phyloP scores from a whole-genome alignment of 441 rosid species.

The Euphorbia schlechtendalii region DNA sequence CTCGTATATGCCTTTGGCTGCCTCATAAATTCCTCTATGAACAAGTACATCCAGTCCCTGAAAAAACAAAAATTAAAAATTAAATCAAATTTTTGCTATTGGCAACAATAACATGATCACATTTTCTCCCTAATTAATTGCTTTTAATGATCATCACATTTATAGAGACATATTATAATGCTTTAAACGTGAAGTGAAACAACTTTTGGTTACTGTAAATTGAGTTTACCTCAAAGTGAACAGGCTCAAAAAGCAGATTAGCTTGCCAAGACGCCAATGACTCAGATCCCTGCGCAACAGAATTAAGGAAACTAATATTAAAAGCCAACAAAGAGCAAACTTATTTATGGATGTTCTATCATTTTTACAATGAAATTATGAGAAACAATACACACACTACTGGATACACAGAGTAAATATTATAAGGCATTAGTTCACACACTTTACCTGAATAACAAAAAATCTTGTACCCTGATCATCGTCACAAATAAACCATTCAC shows the following conservation, averaged over 20 bases:
- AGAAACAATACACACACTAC: background rate
- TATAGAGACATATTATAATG: background rate
- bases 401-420: background rate
- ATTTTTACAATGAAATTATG: background rate
- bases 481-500: constrained; percentile 93
- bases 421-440: constrained; percentile 1
- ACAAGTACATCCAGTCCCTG: constrained; percentile 71
- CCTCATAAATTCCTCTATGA: constrained; percentile 96
- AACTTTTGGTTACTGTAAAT: constrained; percentile 8
- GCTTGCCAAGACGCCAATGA: constrained; percentile 95
- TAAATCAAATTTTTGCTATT: background rate
- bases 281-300: constrained; percentile 69
- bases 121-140: background rate
- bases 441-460: constrained; percentile 87
- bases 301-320: constrained; percentile 7
- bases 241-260: constrained; percentile 88
- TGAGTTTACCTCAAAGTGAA: constrained; percentile 66
- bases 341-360: background rate
- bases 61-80: too few species aligned
- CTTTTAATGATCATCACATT: background rate
- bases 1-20: constrained; percentile 92
- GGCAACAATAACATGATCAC: background rate
- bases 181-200: background rate
- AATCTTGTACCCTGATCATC: constrained; percentile 74
- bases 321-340: background rate